These are phyloP conservation scores for Leishmania guyanensis DNA, from an alignment of 208 protist genomes.

Conservation along the genomic window DNA sequence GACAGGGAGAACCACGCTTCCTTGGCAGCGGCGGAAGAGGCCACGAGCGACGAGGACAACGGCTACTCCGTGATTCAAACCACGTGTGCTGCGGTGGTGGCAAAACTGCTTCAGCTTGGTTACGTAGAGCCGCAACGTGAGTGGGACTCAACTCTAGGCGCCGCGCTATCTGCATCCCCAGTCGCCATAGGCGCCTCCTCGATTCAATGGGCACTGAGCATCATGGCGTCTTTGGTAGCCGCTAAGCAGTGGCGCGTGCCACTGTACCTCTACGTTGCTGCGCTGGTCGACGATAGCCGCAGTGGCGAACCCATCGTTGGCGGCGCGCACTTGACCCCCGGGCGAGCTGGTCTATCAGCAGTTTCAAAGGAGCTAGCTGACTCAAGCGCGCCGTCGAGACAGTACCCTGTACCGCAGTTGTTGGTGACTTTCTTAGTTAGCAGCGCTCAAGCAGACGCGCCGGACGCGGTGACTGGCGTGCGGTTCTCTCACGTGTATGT, in stretches of 20 bases:
- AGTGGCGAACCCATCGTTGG: not conserved
- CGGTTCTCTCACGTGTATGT: conserved; percentile 40
- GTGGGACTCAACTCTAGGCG: conserved; percentile 34
- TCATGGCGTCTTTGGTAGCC: conserved; percentile 48
- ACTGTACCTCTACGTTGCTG: conserved; percentile 45
- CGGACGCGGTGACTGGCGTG: conserved; percentile 34
- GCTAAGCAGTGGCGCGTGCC: conserved; percentile 38
- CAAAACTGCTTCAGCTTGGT: conserved; percentile 28
- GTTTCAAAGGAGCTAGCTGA: not conserved
- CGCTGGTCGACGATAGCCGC: conserved; percentile 10
- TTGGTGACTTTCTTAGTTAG: conserved; percentile 15
- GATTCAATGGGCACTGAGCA: conserved; percentile 53
- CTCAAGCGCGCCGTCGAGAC: not conserved
- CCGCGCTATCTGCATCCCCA: not conserved
- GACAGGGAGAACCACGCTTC: not conserved
- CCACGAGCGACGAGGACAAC: not conserved
- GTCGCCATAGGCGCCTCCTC: conserved; percentile 12
- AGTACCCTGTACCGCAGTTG: conserved; percentile 14
- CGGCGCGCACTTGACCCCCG: not conserved
- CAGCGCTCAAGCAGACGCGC: conserved; percentile 28
- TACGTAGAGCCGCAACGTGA: conserved; percentile 28
- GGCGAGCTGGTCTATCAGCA: not conserved
- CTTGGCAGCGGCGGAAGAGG: not conserved
- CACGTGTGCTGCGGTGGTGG: conserved; percentile 9
- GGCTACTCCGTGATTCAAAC: not conserved